These are phyloP conservation scores for Pestalotiopsis sp. DNA, from an alignment of 2,329 filamentous ascomycete genomes.

Conservation along the genomic window DNA sequence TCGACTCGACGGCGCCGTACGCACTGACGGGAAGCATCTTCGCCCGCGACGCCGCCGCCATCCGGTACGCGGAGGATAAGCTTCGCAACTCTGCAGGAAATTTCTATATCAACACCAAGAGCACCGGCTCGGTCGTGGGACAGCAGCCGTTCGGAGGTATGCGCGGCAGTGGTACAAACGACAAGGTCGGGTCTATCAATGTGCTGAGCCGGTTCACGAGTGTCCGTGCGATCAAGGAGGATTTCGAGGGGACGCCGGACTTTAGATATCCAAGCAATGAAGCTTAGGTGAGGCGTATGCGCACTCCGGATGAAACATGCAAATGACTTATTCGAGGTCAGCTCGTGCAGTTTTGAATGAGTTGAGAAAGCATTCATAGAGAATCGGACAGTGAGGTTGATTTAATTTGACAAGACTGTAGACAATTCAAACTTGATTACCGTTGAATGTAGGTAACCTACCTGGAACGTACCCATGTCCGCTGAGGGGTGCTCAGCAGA, in stretches of 20 bases:
- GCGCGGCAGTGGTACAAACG: conserved; percentile 7
- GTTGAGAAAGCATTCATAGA: no score
- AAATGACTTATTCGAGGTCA: neutral
- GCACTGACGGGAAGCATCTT: conserved; percentile 53
- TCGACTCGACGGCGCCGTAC: conserved; percentile 45
- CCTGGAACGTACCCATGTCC: no score
- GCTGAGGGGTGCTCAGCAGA: neutral
- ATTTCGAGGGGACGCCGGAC: neutral
- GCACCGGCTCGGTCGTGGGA: neutral
- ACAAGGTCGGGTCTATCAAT: conserved; percentile 6
- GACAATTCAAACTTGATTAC: no score
- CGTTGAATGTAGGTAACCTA: no score
- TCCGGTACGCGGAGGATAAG: conserved; percentile 51
- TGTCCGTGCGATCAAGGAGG: conserved; percentile 7
- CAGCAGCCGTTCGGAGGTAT: conserved; percentile 2
- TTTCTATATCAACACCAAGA: conserved; percentile 63
- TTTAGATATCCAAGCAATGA: neutral
- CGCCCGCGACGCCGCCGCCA: conserved; percentile 48
- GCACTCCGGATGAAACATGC: neutral
- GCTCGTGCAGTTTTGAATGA: no score
- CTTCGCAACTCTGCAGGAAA: conserved; percentile 59
- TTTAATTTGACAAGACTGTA: no score
- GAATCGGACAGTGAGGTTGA: no score
- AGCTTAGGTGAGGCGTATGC: neutral
- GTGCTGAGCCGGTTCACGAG: conserved; percentile 3